These are phyloP conservation scores for Saccharomyces uvarum DNA, from an alignment of 1,139 yeast genomes.

Conservation along the genomic window DNA sequence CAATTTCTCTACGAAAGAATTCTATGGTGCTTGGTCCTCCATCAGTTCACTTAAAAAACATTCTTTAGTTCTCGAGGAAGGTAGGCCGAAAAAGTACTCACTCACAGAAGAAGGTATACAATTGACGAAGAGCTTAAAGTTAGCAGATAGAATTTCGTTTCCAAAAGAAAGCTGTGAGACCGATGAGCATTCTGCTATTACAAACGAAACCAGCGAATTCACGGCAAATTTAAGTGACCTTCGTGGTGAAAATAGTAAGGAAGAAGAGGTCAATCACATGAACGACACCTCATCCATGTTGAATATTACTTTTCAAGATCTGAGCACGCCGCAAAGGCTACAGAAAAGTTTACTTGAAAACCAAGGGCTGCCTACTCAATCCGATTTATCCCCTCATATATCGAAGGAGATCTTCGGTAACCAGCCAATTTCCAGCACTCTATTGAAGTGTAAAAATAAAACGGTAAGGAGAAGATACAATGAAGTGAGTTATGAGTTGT, in stretches of 20 bases:
- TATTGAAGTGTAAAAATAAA: neutral
- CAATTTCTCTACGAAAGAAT: constrained; percentile 54
- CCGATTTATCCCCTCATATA: constrained; percentile 5
- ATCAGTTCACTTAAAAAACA: constrained; percentile 56
- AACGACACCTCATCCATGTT: constrained; percentile 4
- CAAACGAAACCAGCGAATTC: constrained; percentile 12
- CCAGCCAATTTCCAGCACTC: neutral
- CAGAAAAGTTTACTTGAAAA: neutral
- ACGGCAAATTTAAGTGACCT: constrained; percentile 22
- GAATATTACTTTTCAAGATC: constrained; percentile 9
- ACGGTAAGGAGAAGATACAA: constrained; percentile 20
- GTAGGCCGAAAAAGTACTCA: constrained; percentile 54
- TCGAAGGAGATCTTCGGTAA: neutral
- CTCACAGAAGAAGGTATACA: constrained; percentile 68
- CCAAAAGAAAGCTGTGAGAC: constrained; percentile 18
- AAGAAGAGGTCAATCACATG: neutral
- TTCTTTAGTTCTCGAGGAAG: constrained; percentile 48
- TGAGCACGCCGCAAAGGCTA: constrained; percentile 3
- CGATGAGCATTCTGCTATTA: constrained; percentile 1
- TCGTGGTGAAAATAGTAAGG: constrained; percentile 4
- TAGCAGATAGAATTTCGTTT: constrained; percentile 36
- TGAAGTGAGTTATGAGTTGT: constrained; percentile 32
- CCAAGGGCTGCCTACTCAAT: neutral
- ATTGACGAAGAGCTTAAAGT: constrained; percentile 52
- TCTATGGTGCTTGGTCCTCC: constrained; percentile 75